These are phyloP conservation scores for Calonectria crousiana DNA, from an alignment of 2,329 filamentous ascomycete genomes.

Conservation along the genomic window DNA sequence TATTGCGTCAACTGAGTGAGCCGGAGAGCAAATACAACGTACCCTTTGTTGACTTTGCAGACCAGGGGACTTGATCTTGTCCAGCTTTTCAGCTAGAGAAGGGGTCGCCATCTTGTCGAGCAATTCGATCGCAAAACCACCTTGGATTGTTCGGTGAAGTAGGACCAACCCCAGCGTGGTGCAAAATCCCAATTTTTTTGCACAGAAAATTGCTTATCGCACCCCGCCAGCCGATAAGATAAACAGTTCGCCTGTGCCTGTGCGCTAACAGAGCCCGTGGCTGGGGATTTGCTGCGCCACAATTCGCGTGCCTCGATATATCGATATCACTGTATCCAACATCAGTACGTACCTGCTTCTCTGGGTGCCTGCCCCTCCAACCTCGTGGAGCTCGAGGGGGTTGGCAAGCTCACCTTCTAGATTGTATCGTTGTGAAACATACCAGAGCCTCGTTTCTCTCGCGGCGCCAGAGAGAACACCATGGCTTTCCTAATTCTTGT, in stretches of 20 bases:
- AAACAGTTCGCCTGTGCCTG: not conserved
- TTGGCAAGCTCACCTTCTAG: constrained; percentile 39
- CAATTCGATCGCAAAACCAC: constrained; percentile 44
- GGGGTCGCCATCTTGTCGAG: constrained; percentile 59
- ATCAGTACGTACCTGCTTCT: constrained; percentile 35
- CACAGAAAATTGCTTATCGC: constrained; percentile 46
- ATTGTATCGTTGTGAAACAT: constrained; percentile 35
- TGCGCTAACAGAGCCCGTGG: constrained; percentile 8
- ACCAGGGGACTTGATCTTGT: constrained; percentile 97
- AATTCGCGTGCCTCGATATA: constrained; percentile 35
- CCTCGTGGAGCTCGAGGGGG: constrained; percentile 42
- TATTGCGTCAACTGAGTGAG: constrained; percentile 11
- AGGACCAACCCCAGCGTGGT: constrained; percentile 35
- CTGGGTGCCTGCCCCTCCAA: constrained; percentile 45
- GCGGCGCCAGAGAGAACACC: constrained; percentile 55
- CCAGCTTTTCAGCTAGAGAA: constrained; percentile 85
- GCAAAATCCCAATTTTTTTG: constrained; percentile 46
- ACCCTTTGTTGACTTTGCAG: constrained; percentile 96
- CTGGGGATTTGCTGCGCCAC: constrained; percentile 34
- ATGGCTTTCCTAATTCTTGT: constrained; percentile 92
- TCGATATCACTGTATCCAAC: constrained; percentile 48
- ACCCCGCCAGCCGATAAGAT: constrained; percentile 45
- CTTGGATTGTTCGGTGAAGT: constrained; percentile 45
- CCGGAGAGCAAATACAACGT: constrained; percentile 42
- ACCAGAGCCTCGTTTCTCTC: constrained; percentile 38